Conservation (phyloP, 441 rosid genomes). For the Gossypium davidsonii region DNA sequence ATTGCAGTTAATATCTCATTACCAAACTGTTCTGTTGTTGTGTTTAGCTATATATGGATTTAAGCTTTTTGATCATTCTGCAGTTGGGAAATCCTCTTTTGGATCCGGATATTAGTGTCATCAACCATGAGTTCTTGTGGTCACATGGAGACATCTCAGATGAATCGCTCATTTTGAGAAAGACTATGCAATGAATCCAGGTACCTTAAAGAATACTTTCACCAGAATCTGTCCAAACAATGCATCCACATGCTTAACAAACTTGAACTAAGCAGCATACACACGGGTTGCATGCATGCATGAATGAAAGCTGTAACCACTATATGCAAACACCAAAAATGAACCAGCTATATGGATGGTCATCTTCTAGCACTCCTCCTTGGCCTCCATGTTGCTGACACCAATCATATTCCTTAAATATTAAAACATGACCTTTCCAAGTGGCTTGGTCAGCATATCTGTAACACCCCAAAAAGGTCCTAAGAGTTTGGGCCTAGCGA, state of each 20-base stretch:
- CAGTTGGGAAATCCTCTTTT: slow-evolving; percentile 4
- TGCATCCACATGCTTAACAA: neutral
- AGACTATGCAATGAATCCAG: neutral
- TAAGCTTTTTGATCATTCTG: neutral
- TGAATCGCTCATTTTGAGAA: neutral
- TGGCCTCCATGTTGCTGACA: no score
- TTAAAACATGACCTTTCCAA: no score
- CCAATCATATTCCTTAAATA: no score
- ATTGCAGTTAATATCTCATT: slow-evolving; percentile 18
- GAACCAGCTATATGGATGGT: no score
- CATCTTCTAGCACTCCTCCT: no score
- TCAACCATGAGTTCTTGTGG: neutral
- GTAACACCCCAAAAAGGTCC: no score
- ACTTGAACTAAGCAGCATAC: no score
- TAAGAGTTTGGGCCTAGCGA: no score
- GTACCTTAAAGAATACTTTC: neutral
- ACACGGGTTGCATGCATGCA: no score
- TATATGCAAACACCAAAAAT: no score
- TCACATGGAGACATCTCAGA: slow-evolving; percentile 3
- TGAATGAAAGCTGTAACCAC: no score
- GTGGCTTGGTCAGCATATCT: no score
- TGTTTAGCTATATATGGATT: neutral
- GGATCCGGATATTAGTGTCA: neutral
- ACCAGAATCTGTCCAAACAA: neutral
- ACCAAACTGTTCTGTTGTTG: neutral